A percentile compares a stretch with the other conserved stretches of the same genome.
These are phyloP conservation scores for Hypholoma sublateritium DNA, from an alignment of 768 basidiomycete species.

Conservation along the genomic window DNA sequence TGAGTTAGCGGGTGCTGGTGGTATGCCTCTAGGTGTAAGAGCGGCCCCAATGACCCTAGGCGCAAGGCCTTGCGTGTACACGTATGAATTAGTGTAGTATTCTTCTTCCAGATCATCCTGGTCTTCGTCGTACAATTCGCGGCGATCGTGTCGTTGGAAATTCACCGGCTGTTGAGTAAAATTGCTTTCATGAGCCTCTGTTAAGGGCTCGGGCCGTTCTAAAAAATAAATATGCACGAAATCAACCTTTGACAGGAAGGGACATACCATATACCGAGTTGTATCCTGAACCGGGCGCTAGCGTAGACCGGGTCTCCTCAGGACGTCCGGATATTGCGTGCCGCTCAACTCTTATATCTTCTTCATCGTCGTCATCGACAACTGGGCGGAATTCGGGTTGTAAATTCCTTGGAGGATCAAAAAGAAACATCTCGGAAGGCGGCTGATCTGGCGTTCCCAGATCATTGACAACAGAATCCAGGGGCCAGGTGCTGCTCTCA, in stretches of 20 bases:
- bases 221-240: background rate
- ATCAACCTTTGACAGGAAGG: background rate
- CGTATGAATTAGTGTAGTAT: conserved; percentile 13
- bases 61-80: conserved; percentile 4
- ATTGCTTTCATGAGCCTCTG: background rate
- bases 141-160: conserved; percentile 1
- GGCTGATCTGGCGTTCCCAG: conserved; percentile 21
- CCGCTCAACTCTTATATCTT: conserved; percentile 4
- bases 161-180: background rate
- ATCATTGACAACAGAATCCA: conserved; percentile 16
- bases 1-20: background rate
- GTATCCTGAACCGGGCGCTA: background rate
- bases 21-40: conserved; percentile 16
- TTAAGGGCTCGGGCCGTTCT: background rate
- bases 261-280: background rate
- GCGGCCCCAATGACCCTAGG: conserved; percentile 11
- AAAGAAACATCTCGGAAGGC: conserved; percentile 17
- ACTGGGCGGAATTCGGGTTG: conserved; percentile 12
- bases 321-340: background rate
- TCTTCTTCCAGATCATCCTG: conserved; percentile 13
- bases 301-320: background rate
- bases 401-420: conserved; percentile 5
- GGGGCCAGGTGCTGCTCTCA: background rate
- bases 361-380: conserved; percentile 17
- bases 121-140: conserved; percentile 11